phyloP scores from a whole-genome alignment of 257 asterid species.

The Solanum neorickii region DNA sequence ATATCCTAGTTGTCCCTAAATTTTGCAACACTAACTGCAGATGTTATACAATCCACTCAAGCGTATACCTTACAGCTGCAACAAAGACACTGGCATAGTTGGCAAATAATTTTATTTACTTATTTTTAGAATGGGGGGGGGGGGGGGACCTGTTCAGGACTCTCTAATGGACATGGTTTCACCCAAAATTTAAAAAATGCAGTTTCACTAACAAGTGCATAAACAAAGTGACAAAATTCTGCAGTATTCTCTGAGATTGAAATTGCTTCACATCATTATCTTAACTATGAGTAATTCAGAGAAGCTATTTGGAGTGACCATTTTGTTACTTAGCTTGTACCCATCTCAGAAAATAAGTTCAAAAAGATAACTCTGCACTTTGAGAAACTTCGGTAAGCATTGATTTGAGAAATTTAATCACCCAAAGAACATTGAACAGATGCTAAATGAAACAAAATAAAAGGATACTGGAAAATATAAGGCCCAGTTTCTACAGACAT shows the following conservation, averaged over 20 bases:
- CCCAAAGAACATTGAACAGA: neutral
- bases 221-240: neutral
- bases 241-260: neutral
- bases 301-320: neutral
- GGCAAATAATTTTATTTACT: neutral
- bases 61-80: neutral
- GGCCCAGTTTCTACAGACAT: conserved; percentile 96
- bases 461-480: conserved; percentile 91
- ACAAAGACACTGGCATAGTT: neutral
- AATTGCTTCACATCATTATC: neutral
- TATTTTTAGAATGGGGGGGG: neutral
- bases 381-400: neutral
- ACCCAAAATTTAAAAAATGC: neutral
- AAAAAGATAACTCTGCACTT: neutral
- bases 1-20: neutral
- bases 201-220: neutral
- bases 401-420: neutral
- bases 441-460: neutral
- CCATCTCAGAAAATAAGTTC: neutral
- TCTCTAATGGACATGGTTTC: neutral
- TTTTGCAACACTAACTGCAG: neutral
- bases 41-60: neutral
- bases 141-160: neutral
- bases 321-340: neutral
- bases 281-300: neutral